Conservation (phyloP, 768 basidiomycete species). For the Erythrobasidium yunnanense region DNA sequence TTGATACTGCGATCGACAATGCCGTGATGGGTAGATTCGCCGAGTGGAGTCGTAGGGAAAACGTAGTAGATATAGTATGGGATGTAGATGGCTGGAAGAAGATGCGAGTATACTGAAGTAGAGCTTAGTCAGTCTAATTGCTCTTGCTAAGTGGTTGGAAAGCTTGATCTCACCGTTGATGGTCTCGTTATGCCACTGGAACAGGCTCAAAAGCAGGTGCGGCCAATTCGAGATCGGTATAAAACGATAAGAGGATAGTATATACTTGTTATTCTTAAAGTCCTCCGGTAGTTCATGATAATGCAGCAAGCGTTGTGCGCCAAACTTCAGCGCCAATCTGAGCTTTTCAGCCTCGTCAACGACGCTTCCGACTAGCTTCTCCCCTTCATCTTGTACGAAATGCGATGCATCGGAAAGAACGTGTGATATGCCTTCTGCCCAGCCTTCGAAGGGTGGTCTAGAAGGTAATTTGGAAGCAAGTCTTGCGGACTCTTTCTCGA, state of each 20-base stretch:
- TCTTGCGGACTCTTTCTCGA: neutral
- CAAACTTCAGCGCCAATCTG: constrained; percentile 25
- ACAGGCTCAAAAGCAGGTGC: constrained; percentile 28
- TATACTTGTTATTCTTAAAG: constrained; percentile 39
- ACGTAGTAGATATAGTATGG: constrained; percentile 30
- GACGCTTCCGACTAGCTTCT: constrained; percentile 4
- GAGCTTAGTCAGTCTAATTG: constrained; percentile 14
- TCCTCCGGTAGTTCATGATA: constrained; percentile 37
- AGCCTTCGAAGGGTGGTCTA: constrained; percentile 8
- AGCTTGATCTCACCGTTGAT: constrained; percentile 8
- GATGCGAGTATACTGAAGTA: constrained; percentile 32
- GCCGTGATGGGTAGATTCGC: constrained; percentile 20
- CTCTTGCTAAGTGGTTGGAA: neutral
- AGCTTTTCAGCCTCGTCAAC: constrained; percentile 27
- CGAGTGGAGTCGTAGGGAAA: constrained; percentile 24
- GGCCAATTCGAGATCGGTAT: constrained; percentile 37
- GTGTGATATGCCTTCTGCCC: neutral
- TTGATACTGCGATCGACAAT: constrained; percentile 36
- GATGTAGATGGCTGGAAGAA: constrained; percentile 34
- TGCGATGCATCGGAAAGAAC: constrained; percentile 4
- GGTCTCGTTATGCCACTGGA: constrained; percentile 39
- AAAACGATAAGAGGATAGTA: constrained; percentile 37
- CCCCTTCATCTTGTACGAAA: constrained; percentile 22
- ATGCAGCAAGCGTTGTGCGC: constrained; percentile 32
- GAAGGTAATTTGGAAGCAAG: neutral